Evolutionary conservation across 768 basidiomycete genomes (phyloP).

Genomic region (Chalciporus sphaerocephalus): DNA sequence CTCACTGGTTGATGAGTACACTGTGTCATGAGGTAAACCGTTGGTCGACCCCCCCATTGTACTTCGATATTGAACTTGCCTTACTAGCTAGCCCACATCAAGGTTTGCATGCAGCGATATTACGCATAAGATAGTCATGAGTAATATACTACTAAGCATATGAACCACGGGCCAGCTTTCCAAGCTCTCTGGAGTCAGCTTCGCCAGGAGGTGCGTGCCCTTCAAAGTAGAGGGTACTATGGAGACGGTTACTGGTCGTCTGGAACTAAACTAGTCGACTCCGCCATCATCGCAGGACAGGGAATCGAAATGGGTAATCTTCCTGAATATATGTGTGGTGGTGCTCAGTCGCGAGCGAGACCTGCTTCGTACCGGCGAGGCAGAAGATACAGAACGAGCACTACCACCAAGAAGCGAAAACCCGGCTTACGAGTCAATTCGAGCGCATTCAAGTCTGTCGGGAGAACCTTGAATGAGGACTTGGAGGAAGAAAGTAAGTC

Average conservation of each 20-base stretch:
- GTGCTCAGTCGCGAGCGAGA: slow-evolving; percentile 62
- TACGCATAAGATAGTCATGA: background rate
- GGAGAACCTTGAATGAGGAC: slow-evolving; percentile 46
- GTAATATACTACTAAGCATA: slow-evolving; percentile 49
- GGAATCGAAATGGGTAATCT: slow-evolving; percentile 54
- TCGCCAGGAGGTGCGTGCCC: slow-evolving; percentile 55
- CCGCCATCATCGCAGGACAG: slow-evolving; percentile 47
- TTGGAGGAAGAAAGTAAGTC: slow-evolving; percentile 34
- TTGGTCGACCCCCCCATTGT: background rate
- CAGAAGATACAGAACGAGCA: slow-evolving; percentile 30
- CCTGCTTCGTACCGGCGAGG: slow-evolving; percentile 46
- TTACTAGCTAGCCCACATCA: slow-evolving; percentile 72
- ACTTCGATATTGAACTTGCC: slow-evolving; percentile 6
- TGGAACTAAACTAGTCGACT: slow-evolving; percentile 66
- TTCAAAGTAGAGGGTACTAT: slow-evolving; percentile 76
- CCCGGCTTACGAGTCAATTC: slow-evolving; percentile 65
- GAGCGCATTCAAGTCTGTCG: slow-evolving; percentile 55
- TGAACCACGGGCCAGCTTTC: slow-evolving; percentile 75
- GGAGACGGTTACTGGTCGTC: slow-evolving; percentile 88
- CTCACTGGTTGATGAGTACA: slow-evolving; percentile 67
- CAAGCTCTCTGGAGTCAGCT: slow-evolving; percentile 71
- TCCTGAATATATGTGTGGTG: slow-evolving; percentile 84
- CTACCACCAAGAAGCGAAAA: slow-evolving; percentile 66
- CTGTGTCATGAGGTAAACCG: slow-evolving; percentile 73
- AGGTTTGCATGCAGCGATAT: slow-evolving; percentile 39